Evolutionary conservation across 805 yeast species (phyloP), one percentile per base, ranked within the genome.

Genomic region (Candida palmyrensis): DNA sequence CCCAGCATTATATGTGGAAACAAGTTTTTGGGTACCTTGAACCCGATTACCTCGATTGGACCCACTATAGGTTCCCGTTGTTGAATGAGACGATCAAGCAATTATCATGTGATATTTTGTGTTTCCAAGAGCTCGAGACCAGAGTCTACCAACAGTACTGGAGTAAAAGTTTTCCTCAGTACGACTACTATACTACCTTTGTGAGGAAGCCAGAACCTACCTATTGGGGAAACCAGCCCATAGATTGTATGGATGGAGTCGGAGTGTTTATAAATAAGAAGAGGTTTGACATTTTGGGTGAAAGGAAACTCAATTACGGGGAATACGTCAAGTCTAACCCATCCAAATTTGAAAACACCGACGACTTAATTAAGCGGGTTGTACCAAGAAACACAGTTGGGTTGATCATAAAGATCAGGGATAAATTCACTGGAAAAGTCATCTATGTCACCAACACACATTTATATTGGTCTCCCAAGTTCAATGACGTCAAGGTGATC

Each of bases 1-100:
- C 70, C 7, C 73, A 70, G 28, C 75, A 76, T 33, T 78, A 78
- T 40, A 56, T 77, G 53, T 77, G 83, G 83, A 71, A 72, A 1
- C 66, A 66, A 32, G 75, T 77, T 3, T 78, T 75, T 42, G 53
- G 59, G 7, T 71, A 75, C 43, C 67, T 75, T 13, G 73, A 75
- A 1, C 58, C 59, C 8, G 48, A 62, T 27, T 68, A 57, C 40
- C 62, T 66, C 14, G 65, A 65, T 29, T 75, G 81, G 82, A 18
- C 37, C n/a, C 51, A 51, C 5, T 67, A 68, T 40, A 43, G 82
- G 38, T 66, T 74, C 34, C 59, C 59, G 0, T 37, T 52, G 7
- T 42, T 53, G 22, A 51, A 51, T 32, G 36, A 45, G 27, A 52
- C 51, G 4, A 42, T 53, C 4, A 39, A 47, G 5, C 55, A 74